These are phyloP conservation scores for Colletotrichum destructivum DNA, from an alignment of 2,329 filamentous ascomycete species.

Conservation along the genomic window DNA sequence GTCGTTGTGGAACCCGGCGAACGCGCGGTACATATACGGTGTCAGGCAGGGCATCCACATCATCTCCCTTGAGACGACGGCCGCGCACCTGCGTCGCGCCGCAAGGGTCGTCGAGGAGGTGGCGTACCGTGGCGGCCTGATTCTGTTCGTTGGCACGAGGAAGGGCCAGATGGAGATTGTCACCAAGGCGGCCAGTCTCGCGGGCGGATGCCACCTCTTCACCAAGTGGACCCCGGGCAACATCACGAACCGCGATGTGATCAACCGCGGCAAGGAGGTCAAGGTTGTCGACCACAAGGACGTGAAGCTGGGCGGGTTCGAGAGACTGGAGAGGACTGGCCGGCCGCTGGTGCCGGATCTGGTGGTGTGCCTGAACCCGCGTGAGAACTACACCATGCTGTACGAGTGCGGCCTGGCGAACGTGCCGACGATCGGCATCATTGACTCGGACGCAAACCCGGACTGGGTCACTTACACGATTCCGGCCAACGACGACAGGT, in stretches of 20 bases:
- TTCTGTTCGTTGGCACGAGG: constrained; percentile 92
- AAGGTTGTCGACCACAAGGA: constrained; percentile 87
- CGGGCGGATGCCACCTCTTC: constrained; percentile 89
- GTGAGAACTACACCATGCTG: constrained; percentile 91
- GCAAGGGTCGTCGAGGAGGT: constrained; percentile 94
- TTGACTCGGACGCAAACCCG: constrained; percentile 94
- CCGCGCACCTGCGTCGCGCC: constrained; percentile 90
- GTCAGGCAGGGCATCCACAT: constrained; percentile 91
- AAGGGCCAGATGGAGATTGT: constrained; percentile 86
- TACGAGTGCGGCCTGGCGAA: constrained; percentile 91
- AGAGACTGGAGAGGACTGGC: constrained; percentile 73
- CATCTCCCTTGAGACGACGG: constrained; percentile 91
- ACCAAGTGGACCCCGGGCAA: constrained; percentile 92
- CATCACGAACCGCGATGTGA: constrained; percentile 94
- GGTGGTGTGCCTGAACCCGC: constrained; percentile 91
- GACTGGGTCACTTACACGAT: constrained; percentile 97
- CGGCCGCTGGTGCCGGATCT: constrained; percentile 86
- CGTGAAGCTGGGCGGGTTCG: constrained; percentile 71
- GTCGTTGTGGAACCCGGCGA: constrained; percentile 93
- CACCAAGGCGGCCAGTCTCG: constrained; percentile 83
- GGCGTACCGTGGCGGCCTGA: constrained; percentile 83
- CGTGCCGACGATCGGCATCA: constrained; percentile 93
- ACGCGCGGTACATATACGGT: constrained; percentile 94
- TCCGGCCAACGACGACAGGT: constrained; percentile 96
- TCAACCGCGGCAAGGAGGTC: constrained; percentile 78